These are phyloP conservation scores for Cladophialophora psammophila DNA, from an alignment of 2,329 filamentous ascomycete genomes.

Conservation along the genomic window DNA sequence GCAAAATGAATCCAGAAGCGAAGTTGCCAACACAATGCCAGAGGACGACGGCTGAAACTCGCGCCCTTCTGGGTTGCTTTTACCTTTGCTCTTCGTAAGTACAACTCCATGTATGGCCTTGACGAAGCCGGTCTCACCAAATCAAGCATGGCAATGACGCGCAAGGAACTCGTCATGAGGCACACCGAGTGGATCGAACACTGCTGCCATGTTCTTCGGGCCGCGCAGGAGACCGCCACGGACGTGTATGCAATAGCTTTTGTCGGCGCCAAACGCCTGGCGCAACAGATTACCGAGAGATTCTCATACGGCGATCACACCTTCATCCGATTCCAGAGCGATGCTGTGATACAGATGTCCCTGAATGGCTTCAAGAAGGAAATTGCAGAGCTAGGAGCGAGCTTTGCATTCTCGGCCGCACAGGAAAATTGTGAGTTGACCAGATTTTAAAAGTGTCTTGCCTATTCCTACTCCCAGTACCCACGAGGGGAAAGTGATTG, in stretches of 20 bases:
- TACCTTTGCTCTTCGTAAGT: constrained; percentile 26
- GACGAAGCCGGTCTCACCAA: background rate
- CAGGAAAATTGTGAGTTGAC: constrained; percentile 16
- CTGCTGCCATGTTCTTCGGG: constrained; percentile 17
- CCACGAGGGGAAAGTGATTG: background rate
- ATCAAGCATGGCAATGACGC: constrained; percentile 20
- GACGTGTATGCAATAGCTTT: constrained; percentile 14
- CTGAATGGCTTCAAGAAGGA: constrained; percentile 19
- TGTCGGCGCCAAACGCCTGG: constrained; percentile 14
- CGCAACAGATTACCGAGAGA: constrained; percentile 16
- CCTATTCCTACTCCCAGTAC: no score
- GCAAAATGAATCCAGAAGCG: background rate
- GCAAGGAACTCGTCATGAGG: constrained; percentile 26
- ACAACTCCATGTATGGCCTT: background rate
- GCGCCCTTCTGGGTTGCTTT: constrained; percentile 23
- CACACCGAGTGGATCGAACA: constrained; percentile 22
- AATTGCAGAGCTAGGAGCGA: constrained; percentile 11
- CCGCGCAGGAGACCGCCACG: constrained; percentile 12
- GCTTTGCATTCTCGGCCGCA: constrained; percentile 6
- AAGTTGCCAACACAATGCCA: constrained; percentile 18
- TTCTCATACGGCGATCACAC: constrained; percentile 20
- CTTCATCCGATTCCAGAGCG: constrained; percentile 17
- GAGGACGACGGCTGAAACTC: constrained; percentile 16
- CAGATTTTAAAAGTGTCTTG: background rate
- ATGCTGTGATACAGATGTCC: constrained; percentile 22